Percentiles rank a stretch among this genome's conserved stretches.
Conservation (phyloP, 805 yeast genomes). For the Teunomyces gatunensis region DNA sequence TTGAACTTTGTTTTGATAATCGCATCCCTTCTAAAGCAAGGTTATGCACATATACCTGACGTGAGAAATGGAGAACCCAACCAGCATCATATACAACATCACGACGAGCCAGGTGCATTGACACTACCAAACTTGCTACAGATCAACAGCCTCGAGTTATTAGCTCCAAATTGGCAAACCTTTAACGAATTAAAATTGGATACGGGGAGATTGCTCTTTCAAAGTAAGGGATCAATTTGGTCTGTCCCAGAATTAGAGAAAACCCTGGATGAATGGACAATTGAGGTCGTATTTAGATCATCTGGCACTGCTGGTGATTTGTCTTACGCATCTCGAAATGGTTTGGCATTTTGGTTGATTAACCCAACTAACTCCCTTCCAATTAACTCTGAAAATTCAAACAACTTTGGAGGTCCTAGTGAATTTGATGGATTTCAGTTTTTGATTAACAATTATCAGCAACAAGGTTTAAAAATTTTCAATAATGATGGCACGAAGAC, state of each 20-base stretch:
- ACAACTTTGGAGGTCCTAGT: conserved; percentile 53
- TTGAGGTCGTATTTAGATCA: conserved; percentile 64
- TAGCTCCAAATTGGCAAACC: conserved; percentile 29
- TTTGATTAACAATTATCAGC: conserved; percentile 49
- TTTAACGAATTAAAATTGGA: conserved; percentile 32
- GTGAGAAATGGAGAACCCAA: neutral
- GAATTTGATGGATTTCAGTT: conserved; percentile 64
- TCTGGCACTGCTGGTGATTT: conserved; percentile 40
- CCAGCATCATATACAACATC: neutral
- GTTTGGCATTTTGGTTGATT: conserved; percentile 58
- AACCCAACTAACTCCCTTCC: conserved; percentile 20
- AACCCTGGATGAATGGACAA: conserved; percentile 45
- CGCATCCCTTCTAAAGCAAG: neutral
- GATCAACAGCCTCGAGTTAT: conserved; percentile 18
- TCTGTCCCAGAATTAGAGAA: conserved; percentile 22
- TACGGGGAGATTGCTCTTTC: conserved; percentile 50
- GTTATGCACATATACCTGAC: neutral
- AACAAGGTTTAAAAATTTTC: conserved; percentile 55
- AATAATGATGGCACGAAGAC: conserved; percentile 55
- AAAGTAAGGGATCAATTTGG: conserved; percentile 49
- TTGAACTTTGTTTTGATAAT: neutral
- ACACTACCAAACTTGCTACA: conserved; percentile 38
- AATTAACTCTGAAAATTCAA: conserved; percentile 17
- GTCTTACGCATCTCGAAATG: conserved; percentile 40
- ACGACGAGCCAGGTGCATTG: conserved; percentile 18